A percentile compares a stretch with the other conserved stretches of the same genome.
These are phyloP conservation scores for Tardiomyces digboiensis DNA, from an alignment of 1,139 yeast genomes.

Conservation along the genomic window DNA sequence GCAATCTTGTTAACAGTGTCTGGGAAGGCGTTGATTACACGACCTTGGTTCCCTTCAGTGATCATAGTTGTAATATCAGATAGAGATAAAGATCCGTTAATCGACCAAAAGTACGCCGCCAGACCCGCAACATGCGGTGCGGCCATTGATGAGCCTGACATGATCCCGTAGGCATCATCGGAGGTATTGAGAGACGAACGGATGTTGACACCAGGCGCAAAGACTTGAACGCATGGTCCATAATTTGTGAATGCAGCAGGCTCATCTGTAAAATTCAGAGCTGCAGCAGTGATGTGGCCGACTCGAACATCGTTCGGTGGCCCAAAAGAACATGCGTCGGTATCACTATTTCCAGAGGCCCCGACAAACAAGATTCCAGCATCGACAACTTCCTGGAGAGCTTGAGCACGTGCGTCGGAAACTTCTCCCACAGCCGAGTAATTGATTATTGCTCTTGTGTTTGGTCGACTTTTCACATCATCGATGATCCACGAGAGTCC, in stretches of 20 bases:
- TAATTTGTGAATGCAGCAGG: slow-evolving; percentile 50
- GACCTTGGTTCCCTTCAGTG: slow-evolving; percentile 14
- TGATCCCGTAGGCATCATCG: slow-evolving; percentile 68
- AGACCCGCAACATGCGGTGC: slow-evolving; percentile 95
- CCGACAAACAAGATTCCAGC: slow-evolving; percentile 48
- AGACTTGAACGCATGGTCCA: slow-evolving; percentile 54
- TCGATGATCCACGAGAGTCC: slow-evolving; percentile 34
- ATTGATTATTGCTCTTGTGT: slow-evolving; percentile 45
- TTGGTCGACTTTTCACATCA: slow-evolving; percentile 28
- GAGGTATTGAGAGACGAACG: slow-evolving; percentile 67
- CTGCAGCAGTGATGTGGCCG: slow-evolving; percentile 49
- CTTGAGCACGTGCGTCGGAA: slow-evolving; percentile 34
- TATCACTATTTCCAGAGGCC: slow-evolving; percentile 56
- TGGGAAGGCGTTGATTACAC: slow-evolving; percentile 9
- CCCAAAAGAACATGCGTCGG: slow-evolving; percentile 40
- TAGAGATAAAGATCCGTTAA: slow-evolving; percentile 49
- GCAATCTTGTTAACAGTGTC: slow-evolving; percentile 19
- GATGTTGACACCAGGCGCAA: slow-evolving; percentile 47
- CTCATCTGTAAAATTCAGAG: slow-evolving; percentile 37
- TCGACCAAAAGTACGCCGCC: slow-evolving; percentile 69
- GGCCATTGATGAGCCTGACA: slow-evolving; percentile 98
- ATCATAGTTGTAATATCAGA: slow-evolving; percentile 13
- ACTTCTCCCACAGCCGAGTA: slow-evolving; percentile 54
- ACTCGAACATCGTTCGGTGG: slow-evolving; percentile 50
- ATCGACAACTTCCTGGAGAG: slow-evolving; percentile 45